Percentiles rank a stretch among this genome's conserved stretches.
phyloP scores from a whole-genome alignment of 1,284 basidiomycete species.

The Sanghuangporus sanghuang region DNA sequence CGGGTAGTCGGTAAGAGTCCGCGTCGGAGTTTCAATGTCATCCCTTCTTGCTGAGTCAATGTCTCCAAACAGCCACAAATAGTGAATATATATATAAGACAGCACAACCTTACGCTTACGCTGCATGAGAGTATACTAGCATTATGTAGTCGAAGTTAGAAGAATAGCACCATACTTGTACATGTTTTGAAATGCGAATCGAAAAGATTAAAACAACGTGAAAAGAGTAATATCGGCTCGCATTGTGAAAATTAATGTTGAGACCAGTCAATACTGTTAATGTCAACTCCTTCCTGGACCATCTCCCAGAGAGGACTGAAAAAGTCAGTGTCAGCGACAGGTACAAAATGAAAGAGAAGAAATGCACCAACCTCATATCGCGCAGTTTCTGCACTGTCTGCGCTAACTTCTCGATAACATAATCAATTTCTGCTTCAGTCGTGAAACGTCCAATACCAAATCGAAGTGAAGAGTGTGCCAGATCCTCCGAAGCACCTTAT shows the following conservation, averaged over 20 bases:
- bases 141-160: neutral
- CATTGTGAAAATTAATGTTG: conserved; percentile 42
- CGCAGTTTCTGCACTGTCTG: conserved; percentile 73
- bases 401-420: conserved; percentile 88
- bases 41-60: neutral
- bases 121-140: neutral
- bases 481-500: conserved; percentile 90
- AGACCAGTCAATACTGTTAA: conserved; percentile 91
- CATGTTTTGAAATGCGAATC: conserved; percentile 3
- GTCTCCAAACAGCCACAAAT: neutral
- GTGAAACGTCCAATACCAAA: conserved; percentile 99
- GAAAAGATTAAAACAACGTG: neutral
- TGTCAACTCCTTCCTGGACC: conserved; percentile 96
- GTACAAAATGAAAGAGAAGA: conserved; percentile 19
- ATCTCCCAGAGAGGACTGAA: conserved; percentile 92
- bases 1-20: neutral
- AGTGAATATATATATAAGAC: neutral
- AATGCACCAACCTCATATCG: conserved; percentile 50
- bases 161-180: conserved; percentile 1
- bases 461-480: conserved; percentile 96
- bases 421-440: conserved; percentile 95
- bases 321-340: conserved; percentile 5
- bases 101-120: neutral
- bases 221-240: neutral
- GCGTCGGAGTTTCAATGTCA: conserved; percentile 2